phyloP scores from a whole-genome alignment of 345 rosid species.

The Eucalyptus camaldulensis region DNA sequence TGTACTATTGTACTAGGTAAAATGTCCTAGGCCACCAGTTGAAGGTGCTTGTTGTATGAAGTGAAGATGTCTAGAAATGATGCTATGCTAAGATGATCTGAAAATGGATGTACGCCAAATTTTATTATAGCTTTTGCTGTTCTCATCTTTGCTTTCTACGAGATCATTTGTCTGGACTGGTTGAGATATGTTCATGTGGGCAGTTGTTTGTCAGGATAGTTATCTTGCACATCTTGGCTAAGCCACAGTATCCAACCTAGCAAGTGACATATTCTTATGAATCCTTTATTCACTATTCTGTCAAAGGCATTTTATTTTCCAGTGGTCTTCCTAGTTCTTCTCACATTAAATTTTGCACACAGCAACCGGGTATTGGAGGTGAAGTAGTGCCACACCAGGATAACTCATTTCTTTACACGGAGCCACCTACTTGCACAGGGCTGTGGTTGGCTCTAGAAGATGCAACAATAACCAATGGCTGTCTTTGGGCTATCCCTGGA shows the following conservation, averaged over 20 bases:
- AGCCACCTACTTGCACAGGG: constrained; percentile 84
- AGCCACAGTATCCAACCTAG: not conserved
- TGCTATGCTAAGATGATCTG: not conserved
- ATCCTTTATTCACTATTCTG: not conserved
- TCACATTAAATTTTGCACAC: not conserved
- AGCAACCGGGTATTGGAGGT: constrained; percentile 99
- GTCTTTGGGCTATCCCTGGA: constrained; percentile 98
- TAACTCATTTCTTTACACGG: constrained; percentile 79
- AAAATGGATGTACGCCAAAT: not conserved
- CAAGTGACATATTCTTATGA: not conserved
- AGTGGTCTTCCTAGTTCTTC: not conserved
- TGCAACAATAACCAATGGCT: constrained; percentile 70
- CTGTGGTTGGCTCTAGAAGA: constrained; percentile 96
- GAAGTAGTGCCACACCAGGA: constrained; percentile 98
- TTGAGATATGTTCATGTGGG: not conserved
- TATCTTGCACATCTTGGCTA: not conserved
- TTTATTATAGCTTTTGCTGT: not conserved
- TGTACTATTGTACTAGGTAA: not conserved
- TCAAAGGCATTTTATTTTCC: not conserved
- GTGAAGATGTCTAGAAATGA: not conserved
- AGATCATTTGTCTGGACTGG: not conserved
- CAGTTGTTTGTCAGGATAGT: not conserved
- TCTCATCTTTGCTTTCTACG: not conserved
- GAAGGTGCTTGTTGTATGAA: not conserved
- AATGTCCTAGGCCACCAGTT: not conserved